Evolutionary conservation across 352 stramenopile species (phyloP), one percentile per base, ranked within the genome.

Genomic region (Peronospora destructor): DNA sequence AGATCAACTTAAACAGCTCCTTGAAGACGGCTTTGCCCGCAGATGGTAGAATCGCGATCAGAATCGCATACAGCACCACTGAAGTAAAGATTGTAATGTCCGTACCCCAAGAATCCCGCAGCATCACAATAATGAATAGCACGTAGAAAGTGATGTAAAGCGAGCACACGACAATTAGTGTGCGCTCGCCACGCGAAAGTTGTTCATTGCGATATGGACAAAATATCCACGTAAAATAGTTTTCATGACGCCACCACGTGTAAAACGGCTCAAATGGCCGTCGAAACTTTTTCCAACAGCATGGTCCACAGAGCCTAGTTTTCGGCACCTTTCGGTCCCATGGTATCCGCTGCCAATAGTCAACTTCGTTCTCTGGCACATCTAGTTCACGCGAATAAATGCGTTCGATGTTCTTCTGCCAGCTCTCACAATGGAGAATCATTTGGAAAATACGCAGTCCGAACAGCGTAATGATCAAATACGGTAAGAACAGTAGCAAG

Each of bases 141-240:
- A 87, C 73, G 71, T 87, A 87, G 38, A 87, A 87, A 13, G 76
- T 85, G 33, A 87, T 61, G 57, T 87, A 87, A 2, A 87, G 53
- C 2, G 76, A 84, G 41, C 71, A 85, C 19, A 80, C 76, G 9
- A 87, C 60, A 32, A 87, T 87, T 21, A 87, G 56, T 12, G 57
- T 67, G 2, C 76, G 71, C 53, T 87, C 76, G 4, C 76, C 59
- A 9, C 67, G 61, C 9, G 73, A 74, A 1, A 85, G 45, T 9
- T 60, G 61, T 57, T 87, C 73, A 49, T 87, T 87, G 7, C 76
- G 60, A 49, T 85, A 87, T 0, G 76, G 76, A 28, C 57, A 84
- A 51, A 84, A 80, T 56, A 87, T 66, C 73, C 76, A 87, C 29
- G 76, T 87, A 41, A 85, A 87, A 45, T 87, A 87, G 49, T 87